Evolutionary conservation across 1,139 yeast species (phyloP).

Genomic region (Petasospora rhodanensis): DNA sequence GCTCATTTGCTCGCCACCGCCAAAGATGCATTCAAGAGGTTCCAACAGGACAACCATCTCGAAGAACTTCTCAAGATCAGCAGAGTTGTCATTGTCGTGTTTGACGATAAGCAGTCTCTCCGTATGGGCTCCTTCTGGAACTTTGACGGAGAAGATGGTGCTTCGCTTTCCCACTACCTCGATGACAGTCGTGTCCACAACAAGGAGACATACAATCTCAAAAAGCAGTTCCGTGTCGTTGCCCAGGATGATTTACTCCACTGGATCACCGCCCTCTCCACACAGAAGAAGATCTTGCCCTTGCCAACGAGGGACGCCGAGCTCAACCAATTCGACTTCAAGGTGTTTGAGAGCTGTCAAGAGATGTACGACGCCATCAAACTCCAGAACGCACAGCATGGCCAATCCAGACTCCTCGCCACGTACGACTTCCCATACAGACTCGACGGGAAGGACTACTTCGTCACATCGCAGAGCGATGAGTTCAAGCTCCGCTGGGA

Average conservation of each 20-base stretch:
- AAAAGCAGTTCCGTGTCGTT: slow-evolving; percentile 37
- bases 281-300: slow-evolving; percentile 28
- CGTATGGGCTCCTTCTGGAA: slow-evolving; percentile 42
- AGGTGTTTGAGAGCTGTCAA: slow-evolving; percentile 35
- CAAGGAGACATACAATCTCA: slow-evolving; percentile 27
- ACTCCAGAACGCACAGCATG: slow-evolving; percentile 26
- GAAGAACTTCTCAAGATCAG: slow-evolving; percentile 33
- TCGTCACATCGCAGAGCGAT: slow-evolving; percentile 34
- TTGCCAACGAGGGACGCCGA: slow-evolving; percentile 26
- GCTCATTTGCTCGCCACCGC: slow-evolving; percentile 38
- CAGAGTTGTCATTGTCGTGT: slow-evolving; percentile 34
- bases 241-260: slow-evolving; percentile 34
- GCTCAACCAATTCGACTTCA: slow-evolving; percentile 31
- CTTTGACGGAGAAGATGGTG: slow-evolving; percentile 26
- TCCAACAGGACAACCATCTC: slow-evolving; percentile 36
- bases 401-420: slow-evolving; percentile 36
- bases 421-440: slow-evolving; percentile 42
- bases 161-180: slow-evolving; percentile 23
- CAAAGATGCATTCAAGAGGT: slow-evolving; percentile 38
- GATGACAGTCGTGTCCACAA: slow-evolving; percentile 13
- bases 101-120: slow-evolving; percentile 38
- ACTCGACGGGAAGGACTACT: slow-evolving; percentile 37
- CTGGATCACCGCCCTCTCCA: slow-evolving; percentile 36
- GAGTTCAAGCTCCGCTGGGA: slow-evolving; percentile 39
- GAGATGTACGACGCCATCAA: slow-evolving; percentile 33